phyloP scores from a whole-genome alignment of 2,329 filamentous ascomycete genomes.

The Colletotrichum navitas region DNA sequence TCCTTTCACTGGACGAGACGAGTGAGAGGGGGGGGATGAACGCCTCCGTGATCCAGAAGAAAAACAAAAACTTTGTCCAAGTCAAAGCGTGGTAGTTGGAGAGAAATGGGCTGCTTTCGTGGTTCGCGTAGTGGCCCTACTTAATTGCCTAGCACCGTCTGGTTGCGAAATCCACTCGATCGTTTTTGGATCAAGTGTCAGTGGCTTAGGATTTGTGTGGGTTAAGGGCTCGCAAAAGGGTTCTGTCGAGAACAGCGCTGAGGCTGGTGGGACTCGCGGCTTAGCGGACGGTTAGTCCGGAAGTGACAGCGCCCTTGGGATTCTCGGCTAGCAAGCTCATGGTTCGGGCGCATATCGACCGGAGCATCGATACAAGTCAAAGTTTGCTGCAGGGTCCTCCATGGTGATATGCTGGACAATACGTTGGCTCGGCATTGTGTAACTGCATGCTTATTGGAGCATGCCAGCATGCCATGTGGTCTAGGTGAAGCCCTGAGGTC shows the following conservation, averaged over 20 bases:
- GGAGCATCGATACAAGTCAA: constrained; percentile 30
- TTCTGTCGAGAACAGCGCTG: constrained; percentile 27
- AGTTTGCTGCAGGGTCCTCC: constrained; percentile 31
- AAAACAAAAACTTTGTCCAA: constrained; percentile 22
- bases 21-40: constrained; percentile 30
- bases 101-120: constrained; percentile 28
- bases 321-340: constrained; percentile 29
- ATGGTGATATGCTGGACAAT: constrained; percentile 25
- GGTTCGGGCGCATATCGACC: constrained; percentile 7
- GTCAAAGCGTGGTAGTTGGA: constrained; percentile 21
- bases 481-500: not conserved
- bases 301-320: constrained; percentile 22
- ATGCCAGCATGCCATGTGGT: constrained; percentile 24
- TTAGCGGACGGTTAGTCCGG: constrained; percentile 34
- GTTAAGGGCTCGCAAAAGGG: constrained; percentile 22
- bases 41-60: constrained; percentile 34
- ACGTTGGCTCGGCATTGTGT: constrained; percentile 16
- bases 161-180: constrained; percentile 8
- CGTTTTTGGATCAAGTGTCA: constrained; percentile 20
- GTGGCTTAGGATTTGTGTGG: constrained; percentile 22
- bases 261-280: constrained; percentile 13
- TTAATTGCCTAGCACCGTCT: constrained; percentile 18
- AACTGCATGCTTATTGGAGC: constrained; percentile 17
- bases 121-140: constrained; percentile 15
- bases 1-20: constrained; percentile 29